Conservation (phyloP, 129 eudicot genomes). For the Helianthus annuus region HanXRQr2.0-SUNRISE NC_035442.2:170366425-170366924, state of each 20-base stretch:
- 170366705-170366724: neutral
- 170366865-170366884: no score
- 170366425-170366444: slow-evolving; percentile 2
- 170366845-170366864: no score
- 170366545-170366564: slow-evolving; percentile 97
- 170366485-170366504: slow-evolving; percentile 86
- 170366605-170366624: slow-evolving; percentile 80
- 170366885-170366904: no score
- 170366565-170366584: slow-evolving; percentile 88
- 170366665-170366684: slow-evolving; percentile 83
- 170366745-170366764: neutral
- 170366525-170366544: slow-evolving; percentile 98
- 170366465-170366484: slow-evolving; percentile 93
- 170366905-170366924: neutral
- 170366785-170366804: no score
- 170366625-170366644: slow-evolving; percentile 78
- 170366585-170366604: slow-evolving; percentile 78
- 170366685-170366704: neutral
- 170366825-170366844: neutral
- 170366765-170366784: neutral
- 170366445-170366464: slow-evolving; percentile 92
- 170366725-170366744: neutral
- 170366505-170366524: slow-evolving; percentile 98
- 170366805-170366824: neutral
- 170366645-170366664: slow-evolving; percentile 89